Evolutionary conservation across 1,284 basidiomycete genomes (phyloP).

Genomic region (Trichosporon sp.): DNA sequence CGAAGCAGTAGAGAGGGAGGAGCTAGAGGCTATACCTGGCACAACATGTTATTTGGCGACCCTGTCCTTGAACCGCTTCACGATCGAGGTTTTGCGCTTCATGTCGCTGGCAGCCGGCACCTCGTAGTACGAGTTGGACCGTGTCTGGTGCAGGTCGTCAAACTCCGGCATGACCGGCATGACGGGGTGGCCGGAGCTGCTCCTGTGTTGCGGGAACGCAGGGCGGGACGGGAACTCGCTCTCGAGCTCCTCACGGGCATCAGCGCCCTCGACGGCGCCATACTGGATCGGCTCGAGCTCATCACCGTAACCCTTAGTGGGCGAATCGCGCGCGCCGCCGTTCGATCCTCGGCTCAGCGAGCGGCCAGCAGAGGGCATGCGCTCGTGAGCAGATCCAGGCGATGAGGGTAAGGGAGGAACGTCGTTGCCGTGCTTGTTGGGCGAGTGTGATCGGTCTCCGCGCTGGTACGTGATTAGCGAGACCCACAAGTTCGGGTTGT

Average conservation of each 20-base stretch:
- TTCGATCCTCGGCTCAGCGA: constrained; percentile 7
- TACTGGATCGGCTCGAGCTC: constrained; percentile 13
- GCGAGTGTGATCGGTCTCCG: constrained; percentile 28
- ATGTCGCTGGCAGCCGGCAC: constrained; percentile 26
- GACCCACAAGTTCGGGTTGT: constrained; percentile 23
- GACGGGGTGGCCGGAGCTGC: constrained; percentile 35
- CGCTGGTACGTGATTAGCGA: constrained; percentile 28
- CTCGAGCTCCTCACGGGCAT: constrained; percentile 17
- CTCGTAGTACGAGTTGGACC: constrained; percentile 4
- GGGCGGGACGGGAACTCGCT: constrained; percentile 7
- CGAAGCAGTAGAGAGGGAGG: neutral
- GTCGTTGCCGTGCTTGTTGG: constrained; percentile 28
- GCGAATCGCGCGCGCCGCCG: neutral
- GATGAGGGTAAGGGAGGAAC: constrained; percentile 18
- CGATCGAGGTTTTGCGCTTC: constrained; percentile 53
- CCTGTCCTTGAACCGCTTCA: constrained; percentile 54
- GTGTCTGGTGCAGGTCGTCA: constrained; percentile 37
- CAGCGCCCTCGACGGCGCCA: neutral
- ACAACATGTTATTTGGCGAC: constrained; percentile 34
- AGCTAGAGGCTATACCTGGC: neutral
- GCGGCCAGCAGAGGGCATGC: neutral
- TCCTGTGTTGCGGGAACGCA: neutral
- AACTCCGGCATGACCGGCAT: constrained; percentile 56
- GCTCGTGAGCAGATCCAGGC: constrained; percentile 8
- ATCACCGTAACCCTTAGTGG: constrained; percentile 3